Evolutionary conservation across 1,139 yeast species (phyloP).

Genomic region (Eremothecium coryli): DNA sequence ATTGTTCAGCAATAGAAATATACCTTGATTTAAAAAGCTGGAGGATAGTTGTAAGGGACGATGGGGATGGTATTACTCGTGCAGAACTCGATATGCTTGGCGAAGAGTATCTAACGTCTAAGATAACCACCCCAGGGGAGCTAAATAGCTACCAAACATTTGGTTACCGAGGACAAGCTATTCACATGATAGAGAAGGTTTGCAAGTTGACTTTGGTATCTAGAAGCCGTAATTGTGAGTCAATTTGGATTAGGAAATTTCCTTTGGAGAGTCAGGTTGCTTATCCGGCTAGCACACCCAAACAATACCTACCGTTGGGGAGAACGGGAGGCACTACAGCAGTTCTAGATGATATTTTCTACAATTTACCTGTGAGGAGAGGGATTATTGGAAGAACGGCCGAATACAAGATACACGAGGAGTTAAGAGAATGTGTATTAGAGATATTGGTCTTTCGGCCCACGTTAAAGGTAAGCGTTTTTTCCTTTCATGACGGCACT

Average conservation of each 20-base stretch:
- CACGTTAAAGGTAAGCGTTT: constrained; percentile 23
- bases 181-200: constrained; percentile 34
- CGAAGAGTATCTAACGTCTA: constrained; percentile 39
- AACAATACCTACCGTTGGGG: background rate
- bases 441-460: constrained; percentile 32
- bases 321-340: constrained; percentile 43
- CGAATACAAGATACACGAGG: constrained; percentile 25
- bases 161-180: constrained; percentile 42
- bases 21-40: constrained; percentile 34
- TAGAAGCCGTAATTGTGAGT: constrained; percentile 24
- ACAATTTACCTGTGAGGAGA: constrained; percentile 51
- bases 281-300: background rate
- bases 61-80: constrained; percentile 47
- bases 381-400: constrained; percentile 19
- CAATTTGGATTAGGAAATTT: constrained; percentile 20
- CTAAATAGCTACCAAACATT: constrained; percentile 24
- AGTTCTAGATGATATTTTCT: constrained; percentile 41
- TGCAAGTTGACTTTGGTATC: constrained; percentile 35
- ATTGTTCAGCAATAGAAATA: constrained; percentile 37
- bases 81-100: constrained; percentile 41
- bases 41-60: constrained; percentile 40
- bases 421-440: constrained; percentile 33
- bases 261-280: constrained; percentile 4
- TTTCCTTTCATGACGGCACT: constrained; percentile 11
- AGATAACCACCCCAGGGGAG: constrained; percentile 30